A percentile compares a stretch with the other conserved stretches of the same genome.
Conservation (phyloP, 2,329 filamentous ascomycete species). For the Ophiostoma australiae region DNA sequence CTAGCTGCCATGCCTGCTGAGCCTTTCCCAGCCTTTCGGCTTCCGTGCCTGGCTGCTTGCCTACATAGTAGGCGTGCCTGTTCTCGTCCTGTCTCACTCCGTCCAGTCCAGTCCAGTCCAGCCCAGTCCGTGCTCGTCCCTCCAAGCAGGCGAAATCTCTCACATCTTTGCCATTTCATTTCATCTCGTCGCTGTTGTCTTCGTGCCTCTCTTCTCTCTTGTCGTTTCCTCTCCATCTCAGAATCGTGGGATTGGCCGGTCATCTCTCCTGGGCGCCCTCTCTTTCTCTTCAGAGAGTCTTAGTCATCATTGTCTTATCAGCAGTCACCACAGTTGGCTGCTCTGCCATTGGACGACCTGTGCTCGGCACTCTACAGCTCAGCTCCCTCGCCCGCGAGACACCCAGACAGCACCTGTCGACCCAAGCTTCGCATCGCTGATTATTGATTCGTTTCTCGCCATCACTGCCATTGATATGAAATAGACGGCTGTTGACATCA, state of each 20-base stretch:
- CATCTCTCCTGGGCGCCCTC: not conserved
- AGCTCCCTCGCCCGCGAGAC: not conserved
- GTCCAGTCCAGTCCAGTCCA: not conserved
- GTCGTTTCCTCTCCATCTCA: not conserved
- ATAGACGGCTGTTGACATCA: not conserved
- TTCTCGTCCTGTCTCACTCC: not conserved
- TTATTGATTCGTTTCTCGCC: not conserved
- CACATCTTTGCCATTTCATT: not conserved
- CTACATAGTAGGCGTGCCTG: not conserved
- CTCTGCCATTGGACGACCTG: slow-evolving; percentile 20
- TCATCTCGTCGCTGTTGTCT: not conserved
- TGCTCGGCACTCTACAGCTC: not conserved
- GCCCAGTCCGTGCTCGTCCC: not conserved
- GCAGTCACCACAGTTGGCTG: slow-evolving; percentile 18
- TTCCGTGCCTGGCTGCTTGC: not conserved
- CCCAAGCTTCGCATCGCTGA: not conserved
- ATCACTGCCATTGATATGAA: not conserved
- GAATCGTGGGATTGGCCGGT: not conserved
- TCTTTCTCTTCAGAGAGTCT: not conserved
- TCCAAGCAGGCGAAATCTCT: slow-evolving; percentile 5
- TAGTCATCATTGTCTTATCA: not conserved
- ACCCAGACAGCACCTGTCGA: slow-evolving; percentile 1
- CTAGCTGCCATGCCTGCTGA: slow-evolving; percentile 2
- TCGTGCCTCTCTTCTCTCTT: not conserved
- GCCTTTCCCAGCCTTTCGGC: slow-evolving; percentile 4